Evolutionary conservation across 768 basidiomycete species (phyloP), one percentile per base, ranked within the genome.

Genomic region (Trametes meyenii): DNA sequence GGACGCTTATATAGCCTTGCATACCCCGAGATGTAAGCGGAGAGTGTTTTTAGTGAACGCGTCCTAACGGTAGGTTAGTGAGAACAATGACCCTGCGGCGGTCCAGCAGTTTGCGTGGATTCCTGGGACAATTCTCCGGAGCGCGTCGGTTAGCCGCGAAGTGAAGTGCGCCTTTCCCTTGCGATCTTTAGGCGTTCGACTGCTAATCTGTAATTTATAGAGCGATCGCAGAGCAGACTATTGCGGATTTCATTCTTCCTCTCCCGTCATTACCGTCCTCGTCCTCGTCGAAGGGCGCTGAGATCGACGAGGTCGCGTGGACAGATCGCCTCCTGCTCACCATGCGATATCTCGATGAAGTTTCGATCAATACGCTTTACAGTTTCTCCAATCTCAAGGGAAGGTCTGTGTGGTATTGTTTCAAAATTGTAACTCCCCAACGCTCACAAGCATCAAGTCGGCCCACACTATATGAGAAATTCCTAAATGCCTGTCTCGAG

Each of bases 71-170:
- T 43, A 33, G 5, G 39, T 5, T 50, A 98, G 96, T 64, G 94
- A 96, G 71, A 87, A 86, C 61, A 85, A 86, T 42, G 92, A 94
- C 55, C 74, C 81, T 2, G 77, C 83, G 0, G 94, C 94, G 1
- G 80, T 88, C 33, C 68, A 77, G 16, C 91, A 96, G 48, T 98
- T 98, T 69, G 86, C 85, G 0, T 99, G 97, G 97, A 98, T 99
- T 62, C 95, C 97, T 0, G 81, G 88, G 26, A 77, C 81, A 42
- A 77, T 98, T 33, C 76, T 96, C 10, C 79, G 80, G 43, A 81
- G 83, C 62, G 77, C 81, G 10, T 74, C 77, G n/a, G 71, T 81
- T 17, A 81, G 78, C 14, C 39, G 72, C 0, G 90, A 92, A 67
- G 79, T 86, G 44, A 83, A 85, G 87, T 89, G 63, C 54, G 80